A percentile compares a stretch with the other conserved stretches of the same genome.
Conservation (phyloP, 1,284 basidiomycete species). For the Papiliotrema terrestris region DNA sequence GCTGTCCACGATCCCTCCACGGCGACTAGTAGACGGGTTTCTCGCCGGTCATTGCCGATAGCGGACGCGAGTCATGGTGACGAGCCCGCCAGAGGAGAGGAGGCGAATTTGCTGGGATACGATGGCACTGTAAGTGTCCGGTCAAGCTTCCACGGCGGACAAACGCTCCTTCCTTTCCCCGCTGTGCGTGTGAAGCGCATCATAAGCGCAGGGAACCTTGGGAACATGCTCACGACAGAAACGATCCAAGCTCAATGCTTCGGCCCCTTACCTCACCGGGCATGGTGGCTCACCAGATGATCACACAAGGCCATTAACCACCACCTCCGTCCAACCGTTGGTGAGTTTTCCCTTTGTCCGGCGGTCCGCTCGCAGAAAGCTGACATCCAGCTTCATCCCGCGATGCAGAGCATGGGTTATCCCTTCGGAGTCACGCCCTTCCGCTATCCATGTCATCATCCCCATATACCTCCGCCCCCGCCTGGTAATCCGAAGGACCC, state of each 20-base stretch:
- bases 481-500: constrained; percentile 30
- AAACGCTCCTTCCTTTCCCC: no score
- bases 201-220: no score
- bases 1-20: no score
- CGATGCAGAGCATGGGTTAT: constrained; percentile 13
- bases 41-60: no score
- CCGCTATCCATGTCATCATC: constrained; percentile 31
- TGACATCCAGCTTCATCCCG: neutral
- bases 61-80: no score
- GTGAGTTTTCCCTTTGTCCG: no score
- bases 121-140: neutral
- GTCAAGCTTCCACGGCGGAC: no score
- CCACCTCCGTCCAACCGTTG: no score
- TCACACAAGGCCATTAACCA: no score
- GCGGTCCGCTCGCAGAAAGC: neutral
- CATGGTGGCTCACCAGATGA: no score
- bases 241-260: neutral
- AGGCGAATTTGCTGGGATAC: constrained; percentile 29
- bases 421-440: constrained; percentile 36
- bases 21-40: no score
- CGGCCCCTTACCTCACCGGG: neutral
- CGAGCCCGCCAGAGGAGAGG: constrained; percentile 30
- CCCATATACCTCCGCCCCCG: constrained; percentile 22
- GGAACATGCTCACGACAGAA: neutral
- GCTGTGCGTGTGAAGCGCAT: no score